phyloP scores from a whole-genome alignment of 2,329 filamentous ascomycete species.

The Aspergillus neoniger region DNA sequence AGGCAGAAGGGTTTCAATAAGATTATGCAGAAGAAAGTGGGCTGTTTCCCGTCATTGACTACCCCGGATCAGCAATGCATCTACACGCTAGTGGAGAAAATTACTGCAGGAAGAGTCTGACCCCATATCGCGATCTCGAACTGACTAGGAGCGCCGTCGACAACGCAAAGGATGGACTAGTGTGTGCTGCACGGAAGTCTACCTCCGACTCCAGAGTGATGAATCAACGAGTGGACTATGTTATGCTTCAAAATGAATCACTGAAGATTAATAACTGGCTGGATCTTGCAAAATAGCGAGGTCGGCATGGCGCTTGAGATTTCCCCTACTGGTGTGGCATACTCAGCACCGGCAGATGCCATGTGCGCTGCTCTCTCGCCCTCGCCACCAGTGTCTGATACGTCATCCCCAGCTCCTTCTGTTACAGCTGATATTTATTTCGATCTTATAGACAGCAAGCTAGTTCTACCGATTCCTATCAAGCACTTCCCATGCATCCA shows the following conservation, averaged over 20 bases:
- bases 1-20: not conserved
- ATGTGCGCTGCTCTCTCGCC: not conserved
- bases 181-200: not conserved
- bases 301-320: slow-evolving; percentile 13
- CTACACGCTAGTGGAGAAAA: not conserved
- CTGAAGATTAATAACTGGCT: not conserved
- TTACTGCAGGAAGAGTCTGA: not conserved
- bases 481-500: slow-evolving; percentile 6
- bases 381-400: slow-evolving; percentile 3
- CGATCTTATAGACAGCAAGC: not conserved
- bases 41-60: not conserved
- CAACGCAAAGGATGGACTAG: not conserved
- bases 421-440: slow-evolving; percentile 9
- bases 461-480: slow-evolving; percentile 10
- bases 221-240: not conserved
- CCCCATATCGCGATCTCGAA: not conserved
- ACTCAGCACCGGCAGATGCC: not conserved
- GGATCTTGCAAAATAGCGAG: not conserved
- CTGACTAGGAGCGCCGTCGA: not conserved
- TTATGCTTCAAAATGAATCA: not conserved
- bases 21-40: not conserved
- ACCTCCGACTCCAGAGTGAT: not conserved
- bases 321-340: slow-evolving; percentile 12
- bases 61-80: not conserved
- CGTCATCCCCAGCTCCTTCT: not conserved